phyloP scores from a whole-genome alignment of 192 early-diverging fungal genomes.

The Irineochytrium annulatum region DNA sequence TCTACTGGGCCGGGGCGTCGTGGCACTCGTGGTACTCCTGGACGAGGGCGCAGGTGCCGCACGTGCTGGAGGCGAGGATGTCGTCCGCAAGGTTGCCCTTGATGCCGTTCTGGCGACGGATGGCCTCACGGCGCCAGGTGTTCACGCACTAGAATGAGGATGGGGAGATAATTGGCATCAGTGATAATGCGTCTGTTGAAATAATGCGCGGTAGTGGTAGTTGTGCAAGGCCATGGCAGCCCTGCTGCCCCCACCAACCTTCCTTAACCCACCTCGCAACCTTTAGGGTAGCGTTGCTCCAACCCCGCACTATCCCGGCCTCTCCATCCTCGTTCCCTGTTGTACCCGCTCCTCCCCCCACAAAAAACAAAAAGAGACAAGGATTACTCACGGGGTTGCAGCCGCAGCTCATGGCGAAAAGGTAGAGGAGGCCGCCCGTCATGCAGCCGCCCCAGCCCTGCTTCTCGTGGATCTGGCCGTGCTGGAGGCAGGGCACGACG shows the following conservation, averaged over 20 bases:
- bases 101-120: background rate
- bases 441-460: background rate
- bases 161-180: background rate
- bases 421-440: background rate
- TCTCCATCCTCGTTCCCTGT: no score
- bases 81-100: background rate
- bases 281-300: no score
- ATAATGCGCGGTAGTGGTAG: background rate
- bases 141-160: background rate
- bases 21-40: background rate
- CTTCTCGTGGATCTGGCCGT: conserved; percentile 1
- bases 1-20: no score
- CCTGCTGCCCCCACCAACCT: no score
- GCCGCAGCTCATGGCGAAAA: background rate
- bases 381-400: background rate
- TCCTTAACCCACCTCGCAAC: no score
- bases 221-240: no score
- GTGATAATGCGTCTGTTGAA: background rate
- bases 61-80: background rate
- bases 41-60: background rate
- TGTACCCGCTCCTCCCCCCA: no score
- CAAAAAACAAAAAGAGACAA: background rate
- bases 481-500: background rate
- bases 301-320: no score
- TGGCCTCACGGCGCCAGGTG: background rate